phyloP scores from a whole-genome alignment of 257 asterid genomes.

The Nicotiana knightiana region DNA sequence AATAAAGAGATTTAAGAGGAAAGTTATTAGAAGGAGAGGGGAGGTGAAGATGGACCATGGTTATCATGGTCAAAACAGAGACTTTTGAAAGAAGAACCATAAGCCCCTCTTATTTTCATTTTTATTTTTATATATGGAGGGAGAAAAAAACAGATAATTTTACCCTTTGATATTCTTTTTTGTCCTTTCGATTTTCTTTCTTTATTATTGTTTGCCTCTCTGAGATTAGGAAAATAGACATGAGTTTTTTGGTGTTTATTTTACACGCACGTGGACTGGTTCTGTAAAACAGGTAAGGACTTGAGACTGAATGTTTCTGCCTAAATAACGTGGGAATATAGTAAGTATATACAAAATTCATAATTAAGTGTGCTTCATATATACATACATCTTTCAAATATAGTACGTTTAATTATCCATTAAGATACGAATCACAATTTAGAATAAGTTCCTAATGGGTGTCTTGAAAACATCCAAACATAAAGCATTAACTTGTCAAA shows the following conservation, averaged over 20 bases:
- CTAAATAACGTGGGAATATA: not conserved
- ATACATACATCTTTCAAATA: no score
- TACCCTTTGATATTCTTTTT: not conserved
- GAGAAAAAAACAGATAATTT: not conserved
- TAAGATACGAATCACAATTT: not conserved
- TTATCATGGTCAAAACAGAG: constrained; percentile 23
- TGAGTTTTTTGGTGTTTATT: not conserved
- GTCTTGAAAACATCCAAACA: not conserved
- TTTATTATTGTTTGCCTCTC: not conserved
- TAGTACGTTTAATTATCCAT: no score
- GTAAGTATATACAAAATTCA: not conserved
- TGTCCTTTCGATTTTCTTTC: not conserved
- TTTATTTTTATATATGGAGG: not conserved
- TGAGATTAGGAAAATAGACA: not conserved
- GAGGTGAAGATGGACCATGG: constrained; percentile 16
- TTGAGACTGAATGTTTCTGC: not conserved
- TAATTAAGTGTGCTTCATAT: no score
- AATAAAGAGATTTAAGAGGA: constrained; percentile 29
- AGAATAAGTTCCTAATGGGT: not conserved
- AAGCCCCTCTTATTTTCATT: not conserved
- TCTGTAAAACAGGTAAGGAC: no score
- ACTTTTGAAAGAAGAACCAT: constrained; percentile 13
- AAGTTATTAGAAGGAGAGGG: constrained; percentile 35
- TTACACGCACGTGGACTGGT: not conserved
- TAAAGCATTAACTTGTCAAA: not conserved